phyloP scores from a whole-genome alignment of 352 stramenopile genomes.

The Phytophthora boehmeriae region DNA sequence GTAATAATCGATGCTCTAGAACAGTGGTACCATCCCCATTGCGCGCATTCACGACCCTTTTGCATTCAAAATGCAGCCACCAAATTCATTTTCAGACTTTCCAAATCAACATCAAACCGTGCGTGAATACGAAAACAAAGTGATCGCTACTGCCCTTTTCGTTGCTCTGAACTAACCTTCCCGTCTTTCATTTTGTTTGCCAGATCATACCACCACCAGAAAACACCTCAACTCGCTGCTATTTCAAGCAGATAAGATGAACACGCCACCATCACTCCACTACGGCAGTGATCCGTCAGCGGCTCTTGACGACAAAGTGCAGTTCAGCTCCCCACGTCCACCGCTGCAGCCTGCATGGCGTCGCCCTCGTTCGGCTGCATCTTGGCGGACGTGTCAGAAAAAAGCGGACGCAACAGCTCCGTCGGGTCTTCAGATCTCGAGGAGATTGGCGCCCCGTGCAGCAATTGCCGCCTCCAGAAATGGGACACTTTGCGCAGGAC shows the following conservation, averaged over 20 bases:
- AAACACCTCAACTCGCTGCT: too few species aligned
- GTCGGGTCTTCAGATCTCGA: constrained; percentile 35
- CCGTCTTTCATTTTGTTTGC: too few species aligned
- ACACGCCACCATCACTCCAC: background rate
- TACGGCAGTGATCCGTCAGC: background rate
- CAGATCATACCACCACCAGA: too few species aligned
- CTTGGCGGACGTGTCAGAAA: background rate
- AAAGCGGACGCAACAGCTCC: constrained; percentile 27
- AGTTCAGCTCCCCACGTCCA: constrained; percentile 17
- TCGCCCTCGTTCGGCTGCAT: constrained; percentile 20
- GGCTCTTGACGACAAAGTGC: constrained; percentile 2
- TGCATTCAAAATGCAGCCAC: background rate
- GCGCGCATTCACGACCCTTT: background rate
- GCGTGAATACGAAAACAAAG: too few species aligned
- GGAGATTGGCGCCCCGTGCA: constrained; percentile 27
- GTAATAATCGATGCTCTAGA: too few species aligned
- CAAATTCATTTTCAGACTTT: background rate
- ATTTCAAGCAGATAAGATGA: background rate
- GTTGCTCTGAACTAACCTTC: too few species aligned
- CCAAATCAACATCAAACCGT: background rate
- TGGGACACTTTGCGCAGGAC: constrained; percentile 14
- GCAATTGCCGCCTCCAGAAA: constrained; percentile 23
- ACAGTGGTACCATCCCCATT: too few species aligned
- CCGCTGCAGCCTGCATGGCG: constrained; percentile 11
- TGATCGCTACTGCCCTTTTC: too few species aligned